Percentiles rank a stretch among this genome's conserved stretches.
phyloP scores from a whole-genome alignment of 768 basidiomycete species.

The Pleurotus platypus region DNA sequence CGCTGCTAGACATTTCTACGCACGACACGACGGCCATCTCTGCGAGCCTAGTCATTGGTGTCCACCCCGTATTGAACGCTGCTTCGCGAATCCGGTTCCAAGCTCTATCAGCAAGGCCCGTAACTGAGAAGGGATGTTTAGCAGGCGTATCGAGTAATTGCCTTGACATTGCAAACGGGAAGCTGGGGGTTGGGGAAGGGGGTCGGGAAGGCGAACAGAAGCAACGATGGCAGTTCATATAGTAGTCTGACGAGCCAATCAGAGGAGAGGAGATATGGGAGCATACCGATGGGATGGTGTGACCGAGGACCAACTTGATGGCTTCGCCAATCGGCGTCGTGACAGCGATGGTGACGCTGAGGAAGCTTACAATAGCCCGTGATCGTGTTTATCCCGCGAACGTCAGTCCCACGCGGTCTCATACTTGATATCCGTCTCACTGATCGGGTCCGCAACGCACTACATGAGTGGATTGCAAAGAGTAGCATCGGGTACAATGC shows the following conservation, averaged over 20 bases:
- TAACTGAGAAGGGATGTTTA: constrained; percentile 42
- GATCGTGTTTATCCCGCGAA: neutral
- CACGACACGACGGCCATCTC: constrained; percentile 46
- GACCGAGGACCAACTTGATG: neutral
- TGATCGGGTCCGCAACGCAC: neutral
- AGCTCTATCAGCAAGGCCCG: constrained; percentile 34
- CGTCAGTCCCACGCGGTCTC: neutral
- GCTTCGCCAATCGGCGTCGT: too few relatives aligned
- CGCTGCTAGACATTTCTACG: constrained; percentile 12
- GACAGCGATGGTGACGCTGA: neutral
- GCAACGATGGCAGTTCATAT: neutral
- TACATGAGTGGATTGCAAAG: neutral
- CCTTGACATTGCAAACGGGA: constrained; percentile 25
- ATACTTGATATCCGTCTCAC: too few relatives aligned
- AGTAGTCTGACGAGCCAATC: neutral
- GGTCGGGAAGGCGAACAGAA: too few relatives aligned
- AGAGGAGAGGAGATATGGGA: neutral
- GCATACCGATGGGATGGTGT: neutral
- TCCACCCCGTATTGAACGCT: constrained; percentile 39
- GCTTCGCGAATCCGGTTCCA: constrained; percentile 39
- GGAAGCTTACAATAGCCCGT: neutral
- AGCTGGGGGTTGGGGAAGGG: neutral
- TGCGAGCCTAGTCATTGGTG: constrained; percentile 37
- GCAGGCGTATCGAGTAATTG: constrained; percentile 36
- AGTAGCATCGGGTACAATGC: neutral